Percentiles rank a stretch among this genome's conserved stretches.
These are phyloP conservation scores for Chlorella sp. DNA, from an alignment of 139 green algal genomes.

Conservation along the genomic window DNA sequence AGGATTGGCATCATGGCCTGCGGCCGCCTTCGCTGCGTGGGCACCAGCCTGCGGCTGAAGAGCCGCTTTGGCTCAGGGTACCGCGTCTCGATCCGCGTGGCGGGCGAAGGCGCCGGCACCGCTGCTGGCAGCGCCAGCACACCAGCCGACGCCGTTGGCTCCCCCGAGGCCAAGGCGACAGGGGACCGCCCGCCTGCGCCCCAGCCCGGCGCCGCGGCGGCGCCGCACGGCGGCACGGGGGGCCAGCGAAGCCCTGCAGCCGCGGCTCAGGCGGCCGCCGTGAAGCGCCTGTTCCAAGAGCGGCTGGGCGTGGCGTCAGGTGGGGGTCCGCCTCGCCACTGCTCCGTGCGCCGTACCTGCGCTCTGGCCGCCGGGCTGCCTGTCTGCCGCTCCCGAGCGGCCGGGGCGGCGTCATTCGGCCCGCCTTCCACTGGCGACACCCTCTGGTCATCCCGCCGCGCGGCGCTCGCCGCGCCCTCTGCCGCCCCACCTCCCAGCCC, in stretches of 20 bases:
- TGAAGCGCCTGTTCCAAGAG: conserved; percentile 18
- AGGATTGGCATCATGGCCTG: conserved; percentile 93
- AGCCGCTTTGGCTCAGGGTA: conserved; percentile 84
- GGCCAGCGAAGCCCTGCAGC: background rate
- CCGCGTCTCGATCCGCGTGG: conserved; percentile 47
- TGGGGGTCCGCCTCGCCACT: no score
- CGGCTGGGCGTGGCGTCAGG: conserved; percentile 35
- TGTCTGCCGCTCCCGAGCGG: no score
- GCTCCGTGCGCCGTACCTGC: no score
- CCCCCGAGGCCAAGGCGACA: background rate
- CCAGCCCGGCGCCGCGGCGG: background rate
- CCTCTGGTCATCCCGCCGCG: no score
- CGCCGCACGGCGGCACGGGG: background rate
- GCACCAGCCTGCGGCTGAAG: conserved; percentile 89
- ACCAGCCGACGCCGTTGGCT: background rate
- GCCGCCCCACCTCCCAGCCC: no score
- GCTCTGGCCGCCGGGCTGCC: no score
- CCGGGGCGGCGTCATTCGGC: no score
- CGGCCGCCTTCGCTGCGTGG: conserved; percentile 84
- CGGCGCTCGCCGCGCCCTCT: no score
- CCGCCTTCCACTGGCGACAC: no score
- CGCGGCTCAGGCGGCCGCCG: background rate
- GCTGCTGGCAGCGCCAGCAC: background rate
- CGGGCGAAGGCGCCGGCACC: background rate
- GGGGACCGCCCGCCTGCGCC: background rate